Percentiles rank a stretch among this genome's conserved stretches.
Conservation (phyloP, 306 rosid genomes). For the Leucaena leucocephala region DNA sequence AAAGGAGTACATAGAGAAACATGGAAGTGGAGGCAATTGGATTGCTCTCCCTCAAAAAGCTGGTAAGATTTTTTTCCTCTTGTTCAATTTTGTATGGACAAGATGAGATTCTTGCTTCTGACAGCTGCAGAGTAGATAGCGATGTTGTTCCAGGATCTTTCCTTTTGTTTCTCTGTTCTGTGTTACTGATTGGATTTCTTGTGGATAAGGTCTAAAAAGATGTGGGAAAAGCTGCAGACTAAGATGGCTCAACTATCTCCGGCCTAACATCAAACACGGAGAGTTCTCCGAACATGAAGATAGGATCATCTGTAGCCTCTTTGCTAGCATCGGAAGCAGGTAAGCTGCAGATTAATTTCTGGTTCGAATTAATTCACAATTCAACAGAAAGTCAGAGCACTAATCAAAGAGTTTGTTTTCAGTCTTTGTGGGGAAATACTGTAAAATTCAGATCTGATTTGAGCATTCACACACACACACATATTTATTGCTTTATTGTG, state of each 20-base stretch:
- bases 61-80: conserved; percentile 41
- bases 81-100: not conserved
- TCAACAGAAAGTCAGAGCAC: not conserved
- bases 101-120: not conserved
- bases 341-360: conserved; percentile 6
- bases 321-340: conserved; percentile 95
- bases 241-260: conserved; percentile 94
- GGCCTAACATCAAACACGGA: conserved; percentile 92
- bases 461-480: not conserved
- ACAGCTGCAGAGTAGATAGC: not conserved
- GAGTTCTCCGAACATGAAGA: conserved; percentile 90
- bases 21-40: conserved; percentile 97
- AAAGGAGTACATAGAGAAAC: conserved; percentile 61
- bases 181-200: conserved; percentile 26
- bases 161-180: conserved; percentile 8
- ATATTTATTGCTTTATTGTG: not conserved
- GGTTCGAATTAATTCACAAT: not conserved
- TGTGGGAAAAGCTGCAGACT: conserved; percentile 97
- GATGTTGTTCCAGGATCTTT: not conserved
- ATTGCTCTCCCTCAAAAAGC: conserved; percentile 87
- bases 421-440: not conserved
- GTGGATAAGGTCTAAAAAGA: conserved; percentile 68
- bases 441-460: conserved; percentile 36
- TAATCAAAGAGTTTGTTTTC: not conserved
- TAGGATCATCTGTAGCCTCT: conserved; percentile 73